Percentiles rank a stretch among this genome's conserved stretches.
Conservation (phyloP, 805 yeast genomes). For the Candida mattraensis region DNA sequence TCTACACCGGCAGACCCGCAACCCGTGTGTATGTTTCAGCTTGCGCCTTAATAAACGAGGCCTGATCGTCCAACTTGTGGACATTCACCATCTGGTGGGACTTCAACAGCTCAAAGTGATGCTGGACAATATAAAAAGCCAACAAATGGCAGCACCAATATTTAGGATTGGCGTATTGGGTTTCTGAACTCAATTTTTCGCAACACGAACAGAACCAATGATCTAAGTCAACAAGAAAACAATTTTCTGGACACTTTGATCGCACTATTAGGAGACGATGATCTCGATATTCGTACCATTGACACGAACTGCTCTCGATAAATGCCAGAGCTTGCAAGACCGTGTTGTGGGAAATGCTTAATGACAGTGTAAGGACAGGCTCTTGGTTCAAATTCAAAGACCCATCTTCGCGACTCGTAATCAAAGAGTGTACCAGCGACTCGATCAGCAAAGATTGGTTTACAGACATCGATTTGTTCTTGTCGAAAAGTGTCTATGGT, state of each 20-base stretch:
- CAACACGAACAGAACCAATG: constrained; percentile 17
- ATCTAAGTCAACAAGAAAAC: constrained; percentile 9
- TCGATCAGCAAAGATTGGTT: constrained; percentile 6
- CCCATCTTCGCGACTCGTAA: constrained; percentile 7
- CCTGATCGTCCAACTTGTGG: too few species aligned
- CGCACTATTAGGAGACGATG: neutral
- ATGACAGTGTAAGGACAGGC: constrained; percentile 14
- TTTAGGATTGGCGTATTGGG: neutral
- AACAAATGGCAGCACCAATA: constrained; percentile 8
- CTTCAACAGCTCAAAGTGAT: constrained; percentile 1
- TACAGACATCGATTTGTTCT: too few species aligned
- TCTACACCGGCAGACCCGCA: constrained; percentile 10
- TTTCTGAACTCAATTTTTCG: constrained; percentile 4
- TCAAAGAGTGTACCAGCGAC: constrained; percentile 11
- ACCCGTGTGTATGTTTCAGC: too few species aligned
- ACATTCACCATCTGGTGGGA: constrained; percentile 2
- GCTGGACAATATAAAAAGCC: constrained; percentile 1
- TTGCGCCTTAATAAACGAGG: too few species aligned
- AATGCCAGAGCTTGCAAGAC: constrained; percentile 11
- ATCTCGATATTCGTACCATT: neutral
- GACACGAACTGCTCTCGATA: constrained; percentile 12
- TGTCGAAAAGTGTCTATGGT: too few species aligned
- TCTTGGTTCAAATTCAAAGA: constrained; percentile 15
- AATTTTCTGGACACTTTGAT: too few species aligned
- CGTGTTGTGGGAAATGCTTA: constrained; percentile 9